A percentile compares a stretch with the other conserved stretches of the same genome.
phyloP scores from a whole-genome alignment of 1,284 basidiomycete species.

The Exsudoporus floridanus region DNA sequence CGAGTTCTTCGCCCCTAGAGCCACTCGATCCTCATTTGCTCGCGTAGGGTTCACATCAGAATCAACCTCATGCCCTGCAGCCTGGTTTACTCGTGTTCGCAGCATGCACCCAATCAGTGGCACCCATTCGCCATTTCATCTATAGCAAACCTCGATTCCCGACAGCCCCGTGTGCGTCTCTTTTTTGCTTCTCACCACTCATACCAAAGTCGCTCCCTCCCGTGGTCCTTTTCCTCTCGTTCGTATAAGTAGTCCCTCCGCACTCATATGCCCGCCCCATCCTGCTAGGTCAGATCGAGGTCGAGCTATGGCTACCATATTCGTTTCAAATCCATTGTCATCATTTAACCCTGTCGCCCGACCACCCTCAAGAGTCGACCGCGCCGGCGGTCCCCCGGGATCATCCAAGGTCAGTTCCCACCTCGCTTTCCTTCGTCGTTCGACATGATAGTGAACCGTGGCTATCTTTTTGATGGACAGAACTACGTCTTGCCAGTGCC shows the following conservation, averaged over 20 bases:
- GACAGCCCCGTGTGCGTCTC: conserved; percentile 26
- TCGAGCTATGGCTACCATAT: conserved; percentile 30
- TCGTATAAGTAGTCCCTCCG: conserved; percentile 27
- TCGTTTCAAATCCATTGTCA: conserved; percentile 29
- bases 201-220: conserved; percentile 32
- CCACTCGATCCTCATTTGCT: conserved; percentile 39
- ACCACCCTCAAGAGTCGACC: conserved; percentile 35
- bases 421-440: conserved; percentile 1
- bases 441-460: conserved; percentile 18
- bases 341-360: conserved; percentile 35
- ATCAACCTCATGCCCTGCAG: conserved; percentile 38
- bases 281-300: conserved; percentile 28
- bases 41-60: conserved; percentile 36
- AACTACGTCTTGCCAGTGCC: conserved; percentile 39
- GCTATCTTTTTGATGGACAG: conserved; percentile 20
- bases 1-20: conserved; percentile 33
- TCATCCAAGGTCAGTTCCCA: conserved; percentile 32
- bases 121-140: conserved; percentile 33
- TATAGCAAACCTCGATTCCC: conserved; percentile 26
- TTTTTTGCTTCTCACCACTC: conserved; percentile 32
- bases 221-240: conserved; percentile 14
- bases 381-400: conserved; percentile 24
- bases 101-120: conserved; percentile 30
- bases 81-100: conserved; percentile 39
- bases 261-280: conserved; percentile 24